Percentiles rank a stretch among this genome's conserved stretches.
These are phyloP conservation scores for Groenewaldozyma salmanticensis DNA, from an alignment of 805 yeast genomes.

Conservation along the genomic window DNA sequence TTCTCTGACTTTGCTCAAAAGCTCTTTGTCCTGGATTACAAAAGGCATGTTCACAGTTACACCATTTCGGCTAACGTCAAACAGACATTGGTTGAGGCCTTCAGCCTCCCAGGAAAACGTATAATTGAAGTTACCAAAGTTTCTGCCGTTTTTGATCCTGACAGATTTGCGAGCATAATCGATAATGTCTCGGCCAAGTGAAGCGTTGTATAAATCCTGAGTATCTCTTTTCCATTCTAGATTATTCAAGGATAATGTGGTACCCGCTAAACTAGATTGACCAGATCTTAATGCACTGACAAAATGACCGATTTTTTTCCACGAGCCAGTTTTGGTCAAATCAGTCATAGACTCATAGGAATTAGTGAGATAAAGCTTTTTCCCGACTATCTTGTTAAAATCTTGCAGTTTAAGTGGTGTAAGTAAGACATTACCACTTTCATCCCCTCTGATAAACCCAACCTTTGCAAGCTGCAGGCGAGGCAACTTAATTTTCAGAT, in stretches of 20 bases:
- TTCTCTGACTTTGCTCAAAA: no score
- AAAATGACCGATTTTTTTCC: background rate
- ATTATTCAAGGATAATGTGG: background rate
- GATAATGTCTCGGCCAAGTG: no score
- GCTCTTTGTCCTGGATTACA: no score
- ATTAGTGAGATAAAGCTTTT: background rate
- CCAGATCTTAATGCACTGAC: background rate
- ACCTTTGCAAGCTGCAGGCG: background rate
- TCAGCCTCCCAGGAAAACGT: no score
- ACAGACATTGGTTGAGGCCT: no score
- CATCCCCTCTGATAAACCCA: background rate
- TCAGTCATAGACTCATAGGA: background rate
- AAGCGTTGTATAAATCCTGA: no score
- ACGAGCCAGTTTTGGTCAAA: background rate
- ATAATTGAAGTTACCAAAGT: no score
- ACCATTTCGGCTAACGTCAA: no score
- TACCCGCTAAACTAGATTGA: background rate
- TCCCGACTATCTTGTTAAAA: background rate
- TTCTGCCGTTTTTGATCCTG: no score
- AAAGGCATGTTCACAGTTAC: no score
- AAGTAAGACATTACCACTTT: background rate
- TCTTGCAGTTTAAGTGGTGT: background rate
- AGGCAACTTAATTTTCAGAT: background rate
- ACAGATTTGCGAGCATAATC: no score
- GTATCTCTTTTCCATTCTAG: background rate